Conservation (phyloP, 2,329 filamentous ascomycete genomes). For the Fusarium guadeloupense region DNA sequence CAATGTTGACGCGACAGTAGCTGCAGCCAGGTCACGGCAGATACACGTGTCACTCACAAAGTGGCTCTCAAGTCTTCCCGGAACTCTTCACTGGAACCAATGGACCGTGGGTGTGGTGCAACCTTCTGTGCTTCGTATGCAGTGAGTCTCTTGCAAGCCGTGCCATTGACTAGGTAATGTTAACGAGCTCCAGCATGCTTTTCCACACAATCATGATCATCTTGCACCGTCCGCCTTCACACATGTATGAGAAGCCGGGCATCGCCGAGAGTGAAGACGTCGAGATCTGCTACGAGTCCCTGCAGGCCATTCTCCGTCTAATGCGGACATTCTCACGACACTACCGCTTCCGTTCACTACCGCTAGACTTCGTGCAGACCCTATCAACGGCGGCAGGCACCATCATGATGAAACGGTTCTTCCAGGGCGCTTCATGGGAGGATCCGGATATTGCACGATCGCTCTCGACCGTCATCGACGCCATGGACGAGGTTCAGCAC, state of each 20-base stretch:
- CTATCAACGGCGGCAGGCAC: conserved; percentile 58
- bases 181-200: conserved; percentile 50
- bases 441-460: conserved; percentile 59
- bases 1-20: conserved; percentile 52
- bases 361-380: conserved; percentile 60
- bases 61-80: conserved; percentile 57
- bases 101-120: conserved; percentile 59
- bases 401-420: conserved; percentile 57
- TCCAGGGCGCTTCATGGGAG: conserved; percentile 52
- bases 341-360: conserved; percentile 55
- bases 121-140: conserved; percentile 57
- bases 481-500: conserved; percentile 61
- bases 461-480: conserved; percentile 59
- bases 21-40: conserved; percentile 54
- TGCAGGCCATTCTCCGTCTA: conserved; percentile 56
- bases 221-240: conserved; percentile 58
- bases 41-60: conserved; percentile 59
- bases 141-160: conserved; percentile 44
- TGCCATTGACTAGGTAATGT: neutral
- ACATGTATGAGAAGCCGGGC: conserved; percentile 52
- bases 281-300: conserved; percentile 60
- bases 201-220: conserved; percentile 64
- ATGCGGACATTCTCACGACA: conserved; percentile 56
- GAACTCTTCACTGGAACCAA: conserved; percentile 60
- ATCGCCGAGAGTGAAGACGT: conserved; percentile 56